Evolutionary conservation across 108 stramenopile species (phyloP).

Genomic region (Nannochloropsis granulata): DNA sequence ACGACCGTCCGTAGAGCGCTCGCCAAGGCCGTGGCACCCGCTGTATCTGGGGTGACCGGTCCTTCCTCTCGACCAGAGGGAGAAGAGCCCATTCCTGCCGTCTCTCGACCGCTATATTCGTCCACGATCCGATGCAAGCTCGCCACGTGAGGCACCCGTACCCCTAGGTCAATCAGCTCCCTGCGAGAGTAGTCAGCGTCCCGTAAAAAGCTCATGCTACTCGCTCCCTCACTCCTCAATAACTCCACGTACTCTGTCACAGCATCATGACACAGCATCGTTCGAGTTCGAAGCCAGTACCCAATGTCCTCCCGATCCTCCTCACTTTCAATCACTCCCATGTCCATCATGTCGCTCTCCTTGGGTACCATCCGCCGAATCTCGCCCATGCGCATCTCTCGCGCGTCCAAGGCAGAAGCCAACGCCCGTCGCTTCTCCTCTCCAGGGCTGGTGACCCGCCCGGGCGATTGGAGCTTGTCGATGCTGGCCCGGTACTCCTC

Average conservation of each 20-base stretch:
- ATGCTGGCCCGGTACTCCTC: neutral
- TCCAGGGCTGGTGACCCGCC: neutral
- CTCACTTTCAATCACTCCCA: neutral
- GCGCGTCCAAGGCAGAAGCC: neutral
- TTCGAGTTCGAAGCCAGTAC: neutral
- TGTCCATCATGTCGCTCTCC: neutral
- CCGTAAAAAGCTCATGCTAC: neutral
- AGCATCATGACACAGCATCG: neutral
- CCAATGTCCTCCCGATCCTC: neutral
- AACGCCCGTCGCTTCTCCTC: neutral
- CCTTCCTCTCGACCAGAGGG: neutral
- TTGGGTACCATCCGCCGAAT: neutral
- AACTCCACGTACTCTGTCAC: neutral
- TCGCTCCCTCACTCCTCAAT: neutral
- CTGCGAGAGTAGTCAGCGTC: neutral
- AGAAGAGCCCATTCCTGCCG: neutral
- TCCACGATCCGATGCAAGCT: neutral
- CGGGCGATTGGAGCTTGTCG: neutral
- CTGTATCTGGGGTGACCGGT: neutral
- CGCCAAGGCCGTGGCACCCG: neutral
- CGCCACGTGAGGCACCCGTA: neutral
- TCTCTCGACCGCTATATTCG: neutral
- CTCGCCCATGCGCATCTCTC: neutral
- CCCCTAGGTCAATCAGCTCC: neutral
- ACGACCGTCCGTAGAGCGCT: neutral